A percentile compares a stretch with the other conserved stretches of the same genome.
Evolutionary conservation across 805 yeast genomes (phyloP).

Genomic region (Spencermartinsiella europaea): DNA sequence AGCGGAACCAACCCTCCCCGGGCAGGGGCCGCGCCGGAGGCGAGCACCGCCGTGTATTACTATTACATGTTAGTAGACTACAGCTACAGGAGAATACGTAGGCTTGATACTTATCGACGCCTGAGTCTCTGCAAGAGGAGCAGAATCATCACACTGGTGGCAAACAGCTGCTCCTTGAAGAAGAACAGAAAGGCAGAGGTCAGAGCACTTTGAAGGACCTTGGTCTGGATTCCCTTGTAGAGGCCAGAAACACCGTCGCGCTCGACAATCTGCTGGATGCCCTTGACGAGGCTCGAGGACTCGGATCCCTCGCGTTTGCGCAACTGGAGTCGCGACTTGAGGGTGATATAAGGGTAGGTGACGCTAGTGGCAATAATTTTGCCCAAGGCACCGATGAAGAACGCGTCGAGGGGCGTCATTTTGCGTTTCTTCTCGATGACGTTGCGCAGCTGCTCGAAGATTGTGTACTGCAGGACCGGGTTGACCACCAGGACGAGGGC

Average conservation of each 20-base stretch:
- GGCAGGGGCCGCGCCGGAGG: no score
- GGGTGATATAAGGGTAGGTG: slow-evolving; percentile 86
- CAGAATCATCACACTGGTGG: slow-evolving; percentile 51
- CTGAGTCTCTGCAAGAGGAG: slow-evolving; percentile 34
- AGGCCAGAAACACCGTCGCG: slow-evolving; percentile 73
- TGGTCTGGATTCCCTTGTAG: slow-evolving; percentile 76
- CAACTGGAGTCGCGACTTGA: slow-evolving; percentile 84
- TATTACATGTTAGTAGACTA: no score
- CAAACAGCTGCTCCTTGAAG: slow-evolving; percentile 80
- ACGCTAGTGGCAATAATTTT: slow-evolving; percentile 82
- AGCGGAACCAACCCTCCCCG: no score
- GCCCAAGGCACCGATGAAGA: slow-evolving; percentile 82
- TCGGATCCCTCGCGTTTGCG: slow-evolving; percentile 36
- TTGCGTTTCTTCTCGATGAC: slow-evolving; percentile 51
- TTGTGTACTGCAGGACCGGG: slow-evolving; percentile 88
- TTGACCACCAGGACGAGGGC: slow-evolving; percentile 81
- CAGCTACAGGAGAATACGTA: no score
- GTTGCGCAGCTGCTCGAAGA: slow-evolving; percentile 81
- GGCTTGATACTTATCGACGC: slow-evolving; percentile 6
- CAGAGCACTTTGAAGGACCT: slow-evolving; percentile 74
- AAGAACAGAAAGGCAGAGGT: slow-evolving; percentile 88
- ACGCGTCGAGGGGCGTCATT: slow-evolving; percentile 66
- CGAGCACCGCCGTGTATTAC: no score
- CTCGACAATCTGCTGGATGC: slow-evolving; percentile 50
- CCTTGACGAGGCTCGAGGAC: slow-evolving; percentile 25